Conservation (phyloP, 1,284 basidiomycete species). For the Exobasidium cylindrosporum region DNA sequence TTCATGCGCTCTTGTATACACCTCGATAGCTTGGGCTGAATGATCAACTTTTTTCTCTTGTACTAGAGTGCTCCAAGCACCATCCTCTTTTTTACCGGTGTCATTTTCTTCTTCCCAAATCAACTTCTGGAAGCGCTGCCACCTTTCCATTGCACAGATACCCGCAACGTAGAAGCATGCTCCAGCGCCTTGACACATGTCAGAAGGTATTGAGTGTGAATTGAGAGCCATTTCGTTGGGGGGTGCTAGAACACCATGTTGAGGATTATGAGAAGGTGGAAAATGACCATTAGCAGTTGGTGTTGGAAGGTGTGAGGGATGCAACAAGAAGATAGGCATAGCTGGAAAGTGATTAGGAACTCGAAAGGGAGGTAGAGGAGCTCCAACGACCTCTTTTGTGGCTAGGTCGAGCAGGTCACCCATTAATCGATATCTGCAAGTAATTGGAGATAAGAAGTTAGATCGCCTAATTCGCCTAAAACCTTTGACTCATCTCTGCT, state of each 20-base stretch:
- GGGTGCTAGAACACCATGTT: conserved; percentile 23
- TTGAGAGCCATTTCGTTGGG: conserved; percentile 28
- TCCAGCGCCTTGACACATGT: conserved; percentile 22
- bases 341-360: conserved; percentile 28
- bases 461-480: no score
- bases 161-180: conserved; percentile 44
- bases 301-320: conserved; percentile 22
- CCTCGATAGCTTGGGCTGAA: conserved; percentile 15
- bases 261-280: conserved; percentile 11
- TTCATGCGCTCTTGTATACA: conserved; percentile 32
- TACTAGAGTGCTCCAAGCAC: conserved; percentile 21
- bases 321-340: conserved; percentile 29
- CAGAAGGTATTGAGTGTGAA: conserved; percentile 17
- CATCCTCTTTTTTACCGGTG: conserved; percentile 3
- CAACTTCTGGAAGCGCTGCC: conserved; percentile 22
- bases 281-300: conserved; percentile 18
- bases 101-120: conserved; percentile 2
- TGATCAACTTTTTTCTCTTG: conserved; percentile 43
- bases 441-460: no score
- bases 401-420: conserved; percentile 40
- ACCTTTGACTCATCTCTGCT: conserved; percentile 32
- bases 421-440: conserved; percentile 29
- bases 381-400: conserved; percentile 13
- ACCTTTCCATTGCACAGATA: conserved; percentile 40
- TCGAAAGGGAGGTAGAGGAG: conserved; percentile 29